Evolutionary conservation across 1,284 basidiomycete genomes (phyloP), one percentile per base, ranked within the genome.

Genomic region (Mycena citricolor): DNA sequence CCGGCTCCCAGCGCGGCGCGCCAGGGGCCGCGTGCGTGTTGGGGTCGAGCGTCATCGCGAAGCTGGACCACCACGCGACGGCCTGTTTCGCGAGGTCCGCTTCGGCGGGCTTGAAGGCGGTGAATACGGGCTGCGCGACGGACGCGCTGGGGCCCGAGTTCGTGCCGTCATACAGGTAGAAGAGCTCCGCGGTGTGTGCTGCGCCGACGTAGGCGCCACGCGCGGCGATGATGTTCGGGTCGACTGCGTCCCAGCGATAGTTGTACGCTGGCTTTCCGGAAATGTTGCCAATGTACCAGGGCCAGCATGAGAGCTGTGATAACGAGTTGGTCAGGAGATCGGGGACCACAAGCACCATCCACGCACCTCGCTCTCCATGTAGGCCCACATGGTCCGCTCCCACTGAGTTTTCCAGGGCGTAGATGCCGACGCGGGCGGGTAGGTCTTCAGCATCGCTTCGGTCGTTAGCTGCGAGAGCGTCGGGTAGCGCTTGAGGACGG

Each of bases 161-260:
- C 14, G 52, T 54, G 8, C 52, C 52, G 43, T 54, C 52, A 32
- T 52, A 54, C 10, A 54, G 44, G 34, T 54, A 54, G 41, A 54
- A 54, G 5, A 54, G 49, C 31, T 54, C 52, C 2, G 52, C 17
- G 0, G 52, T 54, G 41, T 54, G 52, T 8, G 52, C 45, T 0
- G 52, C 49, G 10, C 52, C 52, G 16, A 54, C 43, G 20, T 47
- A 54, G 7, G 39, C 46, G 19, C 52, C 52, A 2, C 47, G 35
- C 4, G 47, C 22, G 2, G 47, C 47, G 13, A 52, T 19, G 11
- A 52, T 32, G 35, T 52, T 52, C 23, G 51, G 51, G 33, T 52
- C 51, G 10, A 44, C 43, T 0, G 51, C 51, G 33, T 49, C 51
- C 51, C 51, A 52, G 40, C 51, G 51, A 38, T 52, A 52, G 43